Conservation (phyloP, 768 basidiomycete species). For the Hericium alpestre region DNA sequence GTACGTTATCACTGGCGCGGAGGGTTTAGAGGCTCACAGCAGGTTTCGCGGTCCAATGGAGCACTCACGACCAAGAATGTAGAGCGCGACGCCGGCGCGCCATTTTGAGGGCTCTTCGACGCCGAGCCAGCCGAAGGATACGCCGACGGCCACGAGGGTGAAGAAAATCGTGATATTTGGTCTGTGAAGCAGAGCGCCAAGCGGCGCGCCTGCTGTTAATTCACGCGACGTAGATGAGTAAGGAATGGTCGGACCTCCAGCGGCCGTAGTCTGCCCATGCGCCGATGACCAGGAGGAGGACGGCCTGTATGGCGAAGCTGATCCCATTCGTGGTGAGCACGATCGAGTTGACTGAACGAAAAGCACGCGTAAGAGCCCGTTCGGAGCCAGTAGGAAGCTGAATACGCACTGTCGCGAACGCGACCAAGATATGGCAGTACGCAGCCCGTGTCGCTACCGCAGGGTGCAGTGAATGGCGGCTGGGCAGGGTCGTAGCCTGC, state of each 20-base stretch:
- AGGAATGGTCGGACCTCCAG: conserved; percentile 42
- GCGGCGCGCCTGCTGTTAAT: background rate
- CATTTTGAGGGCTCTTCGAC: conserved; percentile 57
- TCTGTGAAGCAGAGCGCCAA: conserved; percentile 20
- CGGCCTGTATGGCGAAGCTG: conserved; percentile 67
- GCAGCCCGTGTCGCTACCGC: conserved; percentile 38
- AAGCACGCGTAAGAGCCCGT: background rate
- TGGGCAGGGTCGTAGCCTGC: conserved; percentile 64
- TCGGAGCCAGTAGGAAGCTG: background rate
- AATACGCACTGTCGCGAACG: conserved; percentile 44
- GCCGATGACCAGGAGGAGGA: conserved; percentile 52
- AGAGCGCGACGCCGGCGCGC: conserved; percentile 50
- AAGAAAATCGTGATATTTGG: conserved; percentile 74
- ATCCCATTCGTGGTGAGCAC: conserved; percentile 73
- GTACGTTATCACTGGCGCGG: conserved; percentile 51
- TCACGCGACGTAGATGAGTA: background rate
- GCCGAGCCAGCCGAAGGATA: conserved; percentile 72
- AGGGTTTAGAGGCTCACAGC: background rate
- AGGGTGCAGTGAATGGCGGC: conserved; percentile 42
- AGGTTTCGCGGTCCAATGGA: conserved; percentile 2
- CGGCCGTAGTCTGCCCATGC: conserved; percentile 78
- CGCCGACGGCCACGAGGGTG: conserved; percentile 51
- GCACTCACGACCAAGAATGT: conserved; percentile 51
- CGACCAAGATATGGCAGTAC: conserved; percentile 57
- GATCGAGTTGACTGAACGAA: conserved; percentile 57